Evolutionary conservation across 2,329 filamentous ascomycete species (phyloP).

Genomic region (Zymoseptoria tritici): DNA sequence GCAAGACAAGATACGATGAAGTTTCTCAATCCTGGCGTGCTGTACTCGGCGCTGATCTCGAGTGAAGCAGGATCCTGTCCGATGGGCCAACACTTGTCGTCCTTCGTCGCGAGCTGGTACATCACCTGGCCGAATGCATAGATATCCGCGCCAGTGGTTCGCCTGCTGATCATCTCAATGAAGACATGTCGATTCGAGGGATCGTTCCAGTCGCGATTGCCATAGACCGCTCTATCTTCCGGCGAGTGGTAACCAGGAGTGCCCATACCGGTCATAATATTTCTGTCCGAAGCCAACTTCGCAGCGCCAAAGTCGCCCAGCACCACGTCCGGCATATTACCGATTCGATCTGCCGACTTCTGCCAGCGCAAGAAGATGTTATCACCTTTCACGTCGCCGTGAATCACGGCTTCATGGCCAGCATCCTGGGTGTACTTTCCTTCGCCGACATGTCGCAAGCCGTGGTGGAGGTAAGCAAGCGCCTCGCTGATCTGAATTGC

Average conservation of each 20-base stretch:
- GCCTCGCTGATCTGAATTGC: conserved; percentile 9
- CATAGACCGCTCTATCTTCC: conserved; percentile 3
- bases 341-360: conserved; percentile 1
- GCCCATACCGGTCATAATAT: conserved; percentile 1
- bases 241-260: conserved; percentile 5
- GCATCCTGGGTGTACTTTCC: conserved; percentile 8
- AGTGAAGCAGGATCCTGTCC: conserved; percentile 4
- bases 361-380: conserved; percentile 16
- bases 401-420: conserved; percentile 7
- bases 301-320: conserved; percentile 15
- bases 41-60: conserved; percentile 3
- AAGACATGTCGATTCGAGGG: not conserved
- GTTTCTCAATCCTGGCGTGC: conserved; percentile 6
- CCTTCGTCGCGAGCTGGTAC: conserved; percentile 7
- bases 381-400: conserved; percentile 17
- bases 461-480: conserved; percentile 17
- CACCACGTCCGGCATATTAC: conserved; percentile 12
- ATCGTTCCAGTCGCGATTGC: not conserved
- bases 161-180: conserved; percentile 1
- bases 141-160: conserved; percentile 9
- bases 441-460: conserved; percentile 6
- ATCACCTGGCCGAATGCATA: conserved; percentile 17
- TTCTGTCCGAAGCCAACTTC: not conserved
- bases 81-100: not conserved
- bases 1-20: conserved; percentile 7